Evolutionary conservation across 371 early-diverging fungal genomes (phyloP).

Genomic region (Chytridiales sp.): DNA sequence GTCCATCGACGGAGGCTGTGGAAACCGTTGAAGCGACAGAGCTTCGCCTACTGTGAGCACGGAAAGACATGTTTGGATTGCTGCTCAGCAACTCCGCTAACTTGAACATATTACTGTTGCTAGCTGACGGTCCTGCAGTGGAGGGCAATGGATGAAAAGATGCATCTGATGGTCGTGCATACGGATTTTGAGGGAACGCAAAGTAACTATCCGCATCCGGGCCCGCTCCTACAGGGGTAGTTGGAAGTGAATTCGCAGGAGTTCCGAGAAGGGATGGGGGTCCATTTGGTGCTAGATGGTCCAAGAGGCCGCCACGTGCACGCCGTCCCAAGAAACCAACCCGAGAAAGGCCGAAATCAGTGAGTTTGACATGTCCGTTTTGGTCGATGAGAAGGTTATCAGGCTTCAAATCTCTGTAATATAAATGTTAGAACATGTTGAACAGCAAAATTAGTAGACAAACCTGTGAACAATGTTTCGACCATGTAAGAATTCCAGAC

Average conservation of each 20-base stretch:
- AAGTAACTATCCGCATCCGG: too few species aligned
- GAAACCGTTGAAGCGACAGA: conserved; percentile 38
- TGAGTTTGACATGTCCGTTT: conserved; percentile 89
- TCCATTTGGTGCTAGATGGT: conserved; percentile 16
- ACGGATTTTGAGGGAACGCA: conserved; percentile 46
- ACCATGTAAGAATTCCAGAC: conserved; percentile 87
- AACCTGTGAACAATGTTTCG: conserved; percentile 84
- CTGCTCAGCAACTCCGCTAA: neutral
- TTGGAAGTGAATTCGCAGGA: too few species aligned
- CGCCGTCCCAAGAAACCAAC: conserved; percentile 83
- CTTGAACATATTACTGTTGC: neutral
- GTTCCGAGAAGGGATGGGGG: conserved; percentile 18
- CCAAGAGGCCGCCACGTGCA: conserved; percentile 52
- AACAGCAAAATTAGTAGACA: conserved; percentile 4
- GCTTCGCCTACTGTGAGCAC: conserved; percentile 33
- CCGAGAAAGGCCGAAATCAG: conserved; percentile 92
- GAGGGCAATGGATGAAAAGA: too few species aligned
- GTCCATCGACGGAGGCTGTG: conserved; percentile 19
- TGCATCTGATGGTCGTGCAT: too few species aligned
- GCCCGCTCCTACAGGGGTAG: too few species aligned
- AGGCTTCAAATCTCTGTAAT: conserved; percentile 77
- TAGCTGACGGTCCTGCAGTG: too few species aligned
- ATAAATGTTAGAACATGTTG: conserved; percentile 8
- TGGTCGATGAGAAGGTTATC: conserved; percentile 89
- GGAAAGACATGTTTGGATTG: neutral